Base-by-base conservation (phyloP, 345 rosid genomes). In the Punica granatum region DNA sequence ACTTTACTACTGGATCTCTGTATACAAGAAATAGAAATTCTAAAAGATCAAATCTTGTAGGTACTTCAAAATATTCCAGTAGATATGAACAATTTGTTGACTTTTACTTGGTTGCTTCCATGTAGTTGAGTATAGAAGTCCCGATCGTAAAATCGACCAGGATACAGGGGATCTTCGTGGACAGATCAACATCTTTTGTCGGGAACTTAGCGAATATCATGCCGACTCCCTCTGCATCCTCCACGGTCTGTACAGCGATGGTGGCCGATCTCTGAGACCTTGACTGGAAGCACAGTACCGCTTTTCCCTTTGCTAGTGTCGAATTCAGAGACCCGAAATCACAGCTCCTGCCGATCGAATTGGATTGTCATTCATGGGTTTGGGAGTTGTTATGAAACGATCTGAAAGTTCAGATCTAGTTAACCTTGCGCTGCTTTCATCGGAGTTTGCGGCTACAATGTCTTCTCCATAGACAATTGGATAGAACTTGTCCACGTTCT, bases 281-380 rank as follows among this genome's bases (percentile, higher is more conserved):
- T 19, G 89, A 77, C 69, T 82, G 85, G 69, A 85, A 80, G 70
- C 86, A 82, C 19, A 85, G 68, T 49, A 82, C 65, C 63, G 82
- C 76, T 67, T 82, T 85, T 60, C 89, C 89, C 65, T 64, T 78
- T 31, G 82, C 82, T 75, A 77, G 69, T 65, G 82, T 75, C 8
- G 79, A 70, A 69, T 84, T 77, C 51, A 81, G 69, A 18, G 75
- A 77, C 68, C 72, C 82, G 32, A 61, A 35, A 44, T 76, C 84
- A 58, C 84, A 84, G 46, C 77, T 68, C 65, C 88, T 81, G 80
- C 62, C 33, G 28, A 54, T 28, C 60, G n/a, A 49, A 54, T 28
- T 15, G 33, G 23, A 28, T 12, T 28, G 19, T 51, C 28, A 16
- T 25, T n/a, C 12, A n/a, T 44, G 7, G 7, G 30, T n/a, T 2